phyloP scores from a whole-genome alignment of 2,329 filamentous ascomycete species.

The Pyricularia sp. region DNA sequence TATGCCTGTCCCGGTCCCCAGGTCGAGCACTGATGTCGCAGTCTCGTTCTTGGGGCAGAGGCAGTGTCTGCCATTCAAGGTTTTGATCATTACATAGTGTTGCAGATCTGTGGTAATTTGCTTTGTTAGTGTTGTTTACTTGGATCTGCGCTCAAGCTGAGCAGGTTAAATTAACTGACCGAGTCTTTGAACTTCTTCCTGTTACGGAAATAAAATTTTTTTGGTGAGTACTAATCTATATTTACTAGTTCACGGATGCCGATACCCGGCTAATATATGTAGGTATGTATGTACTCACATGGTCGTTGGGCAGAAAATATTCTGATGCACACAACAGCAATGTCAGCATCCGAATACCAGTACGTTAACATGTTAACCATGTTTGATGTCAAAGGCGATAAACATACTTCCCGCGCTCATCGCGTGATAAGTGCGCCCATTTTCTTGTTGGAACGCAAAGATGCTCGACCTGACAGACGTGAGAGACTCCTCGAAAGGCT shows the following conservation, averaged over 20 bases:
- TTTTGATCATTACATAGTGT: slow-evolving; percentile 10
- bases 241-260: background rate
- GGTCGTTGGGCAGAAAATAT: slow-evolving; percentile 12
- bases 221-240: background rate
- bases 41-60: slow-evolving; percentile 10
- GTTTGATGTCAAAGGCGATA: too few relatives aligned
- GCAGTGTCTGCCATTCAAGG: slow-evolving; percentile 8
- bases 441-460: slow-evolving; percentile 12
- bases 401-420: slow-evolving; percentile 14
- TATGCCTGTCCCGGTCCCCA: slow-evolving; percentile 13
- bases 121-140: background rate
- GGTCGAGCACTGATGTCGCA: slow-evolving; percentile 10
- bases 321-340: slow-evolving; percentile 3
- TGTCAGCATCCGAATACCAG: background rate
- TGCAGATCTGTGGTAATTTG: slow-evolving; percentile 8
- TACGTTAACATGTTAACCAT: too few relatives aligned
- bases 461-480: slow-evolving; percentile 12
- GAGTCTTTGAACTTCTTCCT: slow-evolving; percentile 11
- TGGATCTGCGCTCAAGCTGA: background rate
- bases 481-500: slow-evolving; percentile 10
- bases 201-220: background rate
- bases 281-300: slow-evolving; percentile 6
- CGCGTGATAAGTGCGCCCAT: slow-evolving; percentile 13
- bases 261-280: background rate
- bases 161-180: slow-evolving; percentile 5